Percentiles rank a stretch among this genome's conserved stretches.
phyloP scores from a whole-genome alignment of 768 basidiomycete genomes.

The Collybia sordida region DNA sequence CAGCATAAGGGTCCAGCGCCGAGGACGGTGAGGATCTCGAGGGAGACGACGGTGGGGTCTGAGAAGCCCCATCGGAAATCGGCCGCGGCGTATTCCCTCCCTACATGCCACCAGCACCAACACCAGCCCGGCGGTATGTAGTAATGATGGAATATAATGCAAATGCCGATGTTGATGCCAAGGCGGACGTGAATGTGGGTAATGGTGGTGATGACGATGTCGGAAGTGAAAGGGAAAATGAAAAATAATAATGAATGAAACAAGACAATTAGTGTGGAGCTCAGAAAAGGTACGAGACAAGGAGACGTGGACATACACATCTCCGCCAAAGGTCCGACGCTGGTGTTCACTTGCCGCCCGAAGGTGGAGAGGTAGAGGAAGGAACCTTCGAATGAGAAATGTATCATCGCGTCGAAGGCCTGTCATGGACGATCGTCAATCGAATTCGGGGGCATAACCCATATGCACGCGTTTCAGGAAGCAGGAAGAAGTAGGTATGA shows the following conservation, averaged over 20 bases:
- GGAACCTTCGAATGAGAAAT: constrained; percentile 77
- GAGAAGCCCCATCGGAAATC: constrained; percentile 81
- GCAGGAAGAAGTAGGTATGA: no score
- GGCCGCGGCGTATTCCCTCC: constrained; percentile 80
- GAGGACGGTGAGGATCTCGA: constrained; percentile 82
- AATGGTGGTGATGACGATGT: no score
- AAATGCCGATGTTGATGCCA: no score
- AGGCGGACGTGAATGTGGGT: no score
- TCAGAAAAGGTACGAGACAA: no score
- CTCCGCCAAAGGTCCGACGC: constrained; percentile 66
- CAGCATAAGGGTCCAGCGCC: constrained; percentile 74
- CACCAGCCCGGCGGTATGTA: no score
- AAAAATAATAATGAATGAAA: neutral
- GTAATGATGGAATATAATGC: no score
- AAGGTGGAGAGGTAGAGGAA: constrained; percentile 79
- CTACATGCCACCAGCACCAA: no score
- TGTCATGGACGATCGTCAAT: no score
- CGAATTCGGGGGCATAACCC: no score
- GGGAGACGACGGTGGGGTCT: constrained; percentile 78
- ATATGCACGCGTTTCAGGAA: no score
- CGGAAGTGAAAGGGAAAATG: neutral
- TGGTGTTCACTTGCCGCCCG: constrained; percentile 69
- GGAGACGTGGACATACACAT: constrained; percentile 73
- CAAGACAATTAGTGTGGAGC: neutral
- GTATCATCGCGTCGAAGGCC: constrained; percentile 81